A percentile compares a stretch with the other conserved stretches of the same genome.
phyloP scores from a whole-genome alignment of 2,329 filamentous ascomycete genomes.

The Blumeria graminis region DNA sequence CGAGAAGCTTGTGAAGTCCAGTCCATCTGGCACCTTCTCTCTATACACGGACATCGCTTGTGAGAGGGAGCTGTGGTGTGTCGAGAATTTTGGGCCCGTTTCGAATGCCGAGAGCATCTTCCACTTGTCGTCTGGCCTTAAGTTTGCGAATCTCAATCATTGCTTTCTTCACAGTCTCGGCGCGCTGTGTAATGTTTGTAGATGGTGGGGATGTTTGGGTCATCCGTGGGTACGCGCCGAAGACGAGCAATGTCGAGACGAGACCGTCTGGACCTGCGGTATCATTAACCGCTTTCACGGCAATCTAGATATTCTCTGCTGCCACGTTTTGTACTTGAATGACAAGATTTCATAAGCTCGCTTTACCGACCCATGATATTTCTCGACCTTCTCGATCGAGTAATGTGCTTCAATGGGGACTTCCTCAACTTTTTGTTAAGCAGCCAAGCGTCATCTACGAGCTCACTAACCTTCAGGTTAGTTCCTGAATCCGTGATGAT shows the following conservation, averaged over 20 bases:
- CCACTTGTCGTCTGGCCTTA: background rate
- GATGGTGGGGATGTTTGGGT: background rate
- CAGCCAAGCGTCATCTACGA: background rate
- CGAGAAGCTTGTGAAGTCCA: background rate
- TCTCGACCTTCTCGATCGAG: background rate
- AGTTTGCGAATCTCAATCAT: conserved; percentile 3
- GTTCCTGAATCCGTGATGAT: background rate
- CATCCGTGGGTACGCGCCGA: no score
- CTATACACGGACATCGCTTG: conserved; percentile 2
- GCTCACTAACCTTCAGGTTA: background rate
- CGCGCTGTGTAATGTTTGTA: background rate
- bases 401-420: background rate
- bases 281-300: no score
- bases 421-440: background rate
- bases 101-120: background rate
- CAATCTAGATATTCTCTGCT: background rate
- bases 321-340: background rate
- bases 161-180: conserved; percentile 2
- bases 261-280: no score
- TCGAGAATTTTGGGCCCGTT: conserved; percentile 1
- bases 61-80: background rate
- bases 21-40: conserved; percentile 2
- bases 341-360: background rate
- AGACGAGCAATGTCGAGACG: no score
- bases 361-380: background rate